Percentiles rank a stretch among this genome's conserved stretches.
Conservation (phyloP, 768 basidiomycete species). For the Vishniacozyma victoriae region DNA sequence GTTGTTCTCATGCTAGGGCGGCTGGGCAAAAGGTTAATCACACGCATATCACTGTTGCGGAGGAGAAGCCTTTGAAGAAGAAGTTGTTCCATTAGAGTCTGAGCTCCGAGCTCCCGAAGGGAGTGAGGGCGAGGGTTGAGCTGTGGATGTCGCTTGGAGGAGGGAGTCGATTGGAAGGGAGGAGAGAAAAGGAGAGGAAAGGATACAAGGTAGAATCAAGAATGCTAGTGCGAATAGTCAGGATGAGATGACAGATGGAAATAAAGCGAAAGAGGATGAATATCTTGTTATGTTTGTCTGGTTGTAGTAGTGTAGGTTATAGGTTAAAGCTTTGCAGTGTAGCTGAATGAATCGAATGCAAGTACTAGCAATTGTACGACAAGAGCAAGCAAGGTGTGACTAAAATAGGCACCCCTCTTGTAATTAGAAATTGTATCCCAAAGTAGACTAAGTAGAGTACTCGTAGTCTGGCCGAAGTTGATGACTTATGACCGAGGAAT, state of each 20-base stretch:
- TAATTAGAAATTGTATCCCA: too few relatives aligned
- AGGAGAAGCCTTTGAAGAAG: conserved; percentile 46
- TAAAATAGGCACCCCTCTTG: too few relatives aligned
- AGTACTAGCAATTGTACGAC: too few relatives aligned
- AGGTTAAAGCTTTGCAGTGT: too few relatives aligned
- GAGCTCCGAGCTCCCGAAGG: not conserved
- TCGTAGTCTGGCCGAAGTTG: too few relatives aligned
- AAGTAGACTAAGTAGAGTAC: too few relatives aligned
- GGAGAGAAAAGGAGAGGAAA: not conserved
- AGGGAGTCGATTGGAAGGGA: not conserved
- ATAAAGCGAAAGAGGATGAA: not conserved
- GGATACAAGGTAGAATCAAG: not conserved
- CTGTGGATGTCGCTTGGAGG: not conserved
- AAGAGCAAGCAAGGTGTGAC: too few relatives aligned
- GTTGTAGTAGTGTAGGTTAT: too few relatives aligned
- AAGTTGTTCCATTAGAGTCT: conserved; percentile 43
- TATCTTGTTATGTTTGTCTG: not conserved
- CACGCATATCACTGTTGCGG: conserved; percentile 45
- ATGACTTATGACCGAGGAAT: too few relatives aligned
- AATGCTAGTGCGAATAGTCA: not conserved
- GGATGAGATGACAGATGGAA: not conserved
- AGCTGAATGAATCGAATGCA: too few relatives aligned
- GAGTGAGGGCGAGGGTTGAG: not conserved
- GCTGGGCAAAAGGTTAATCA: conserved; percentile 22
- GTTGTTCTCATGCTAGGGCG: conserved; percentile 37